phyloP scores from a whole-genome alignment of 495 filamentous ascomycete genomes.

The Tuber melanosporum region DNA sequence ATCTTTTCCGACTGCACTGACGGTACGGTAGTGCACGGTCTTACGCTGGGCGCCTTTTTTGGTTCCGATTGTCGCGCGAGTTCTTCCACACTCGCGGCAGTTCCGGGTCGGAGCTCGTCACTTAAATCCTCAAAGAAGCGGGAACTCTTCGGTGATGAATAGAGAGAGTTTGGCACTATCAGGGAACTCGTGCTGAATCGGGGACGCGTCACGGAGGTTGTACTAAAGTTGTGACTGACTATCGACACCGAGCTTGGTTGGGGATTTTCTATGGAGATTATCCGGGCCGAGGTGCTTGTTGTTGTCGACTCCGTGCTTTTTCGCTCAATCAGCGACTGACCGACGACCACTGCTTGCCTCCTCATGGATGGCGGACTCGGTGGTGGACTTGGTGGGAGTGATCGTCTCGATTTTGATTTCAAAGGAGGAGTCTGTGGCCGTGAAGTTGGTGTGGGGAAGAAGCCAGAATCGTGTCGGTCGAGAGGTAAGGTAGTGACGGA shows the following conservation, averaged over 20 bases:
- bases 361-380: background rate
- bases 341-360: background rate
- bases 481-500: background rate
- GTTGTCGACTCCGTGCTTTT: background rate
- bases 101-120: slow-evolving; percentile 15
- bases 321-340: background rate
- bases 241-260: background rate
- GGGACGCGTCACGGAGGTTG: background rate
- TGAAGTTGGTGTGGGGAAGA: background rate
- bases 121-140: slow-evolving; percentile 27
- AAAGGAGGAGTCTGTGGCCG: background rate
- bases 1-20: background rate
- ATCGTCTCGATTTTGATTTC: background rate
- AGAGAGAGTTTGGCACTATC: background rate
- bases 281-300: background rate
- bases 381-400: background rate
- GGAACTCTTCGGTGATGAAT: slow-evolving; percentile 25
- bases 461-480: slow-evolving; percentile 1
- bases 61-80: slow-evolving; percentile 1
- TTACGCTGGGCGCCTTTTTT: background rate
- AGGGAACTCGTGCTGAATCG: slow-evolving; percentile 1
- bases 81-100: slow-evolving; percentile 18
- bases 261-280: background rate
- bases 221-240: background rate
- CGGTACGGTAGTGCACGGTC: background rate